Evolutionary conservation across 352 stramenopile species (phyloP).

Genomic region (Phytopythium oedochilum): DNA sequence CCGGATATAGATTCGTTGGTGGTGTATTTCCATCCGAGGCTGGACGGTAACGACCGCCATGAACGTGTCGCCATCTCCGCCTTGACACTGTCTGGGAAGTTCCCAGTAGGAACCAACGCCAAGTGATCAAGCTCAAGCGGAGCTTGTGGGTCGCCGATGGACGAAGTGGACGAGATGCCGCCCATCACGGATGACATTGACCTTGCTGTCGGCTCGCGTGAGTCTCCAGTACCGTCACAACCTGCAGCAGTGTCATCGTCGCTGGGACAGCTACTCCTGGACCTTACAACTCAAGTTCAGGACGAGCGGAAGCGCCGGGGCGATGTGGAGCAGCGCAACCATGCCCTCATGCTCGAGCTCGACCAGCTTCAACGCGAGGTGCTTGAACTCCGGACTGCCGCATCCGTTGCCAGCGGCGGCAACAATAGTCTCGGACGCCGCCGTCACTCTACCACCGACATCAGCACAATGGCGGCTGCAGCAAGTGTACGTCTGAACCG

Average conservation of each 20-base stretch:
- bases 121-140: too few relatives aligned
- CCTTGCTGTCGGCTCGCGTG: not conserved
- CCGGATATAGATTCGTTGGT: not conserved
- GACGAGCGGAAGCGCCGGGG: constrained; percentile 41
- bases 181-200: not conserved
- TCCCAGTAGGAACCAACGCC: not conserved
- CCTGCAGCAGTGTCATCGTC: constrained; percentile 9
- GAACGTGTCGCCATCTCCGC: not conserved
- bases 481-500: not conserved
- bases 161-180: not conserved
- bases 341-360: constrained; percentile 58
- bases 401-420: not conserved
- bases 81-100: not conserved
- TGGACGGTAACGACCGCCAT: not conserved
- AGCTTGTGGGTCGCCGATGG: too few relatives aligned
- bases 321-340: constrained; percentile 60
- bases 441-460: constrained; percentile 9
- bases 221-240: not conserved
- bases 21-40: not conserved
- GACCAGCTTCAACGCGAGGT: constrained; percentile 64
- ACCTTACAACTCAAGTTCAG: constrained; percentile 62
- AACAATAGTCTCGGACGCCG: constrained; percentile 3
- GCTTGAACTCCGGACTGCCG: constrained; percentile 44
- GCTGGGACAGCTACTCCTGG: constrained; percentile 45
- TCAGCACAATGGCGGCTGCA: not conserved